Conservation (phyloP, 345 rosid genomes). For the Theobroma cacao region DNA sequence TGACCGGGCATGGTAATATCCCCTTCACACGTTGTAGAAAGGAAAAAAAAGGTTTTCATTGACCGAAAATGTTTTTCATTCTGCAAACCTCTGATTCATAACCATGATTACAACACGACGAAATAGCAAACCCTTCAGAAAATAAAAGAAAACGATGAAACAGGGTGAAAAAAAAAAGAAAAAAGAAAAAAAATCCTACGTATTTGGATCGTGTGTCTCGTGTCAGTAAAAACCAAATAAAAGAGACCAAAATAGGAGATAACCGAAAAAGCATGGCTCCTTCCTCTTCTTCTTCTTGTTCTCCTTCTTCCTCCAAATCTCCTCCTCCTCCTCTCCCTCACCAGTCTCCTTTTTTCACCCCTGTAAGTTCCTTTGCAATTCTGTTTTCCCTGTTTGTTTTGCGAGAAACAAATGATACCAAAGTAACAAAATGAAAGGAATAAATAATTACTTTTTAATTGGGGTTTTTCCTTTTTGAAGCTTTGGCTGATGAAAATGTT, state of each 20-base stretch:
- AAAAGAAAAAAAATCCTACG: neutral
- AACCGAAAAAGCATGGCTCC: constrained; percentile 52
- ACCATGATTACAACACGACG: constrained; percentile 52
- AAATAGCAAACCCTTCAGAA: constrained; percentile 24
- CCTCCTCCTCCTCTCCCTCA: constrained; percentile 43
- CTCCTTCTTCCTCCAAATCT: constrained; percentile 57
- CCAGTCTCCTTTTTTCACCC: constrained; percentile 61
- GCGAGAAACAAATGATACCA: neutral
- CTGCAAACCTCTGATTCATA: constrained; percentile 17
- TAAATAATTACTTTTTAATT: too few relatives aligned
- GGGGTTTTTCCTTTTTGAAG: neutral
- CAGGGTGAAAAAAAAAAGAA: constrained; percentile 18
- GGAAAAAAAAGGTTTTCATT: too few relatives aligned
- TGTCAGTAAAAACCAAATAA: neutral
- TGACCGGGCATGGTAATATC: constrained; percentile 8
- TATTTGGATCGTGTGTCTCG: neutral
- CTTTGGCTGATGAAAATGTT: neutral
- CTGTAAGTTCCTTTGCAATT: constrained; percentile 50
- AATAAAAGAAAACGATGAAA: constrained; percentile 32
- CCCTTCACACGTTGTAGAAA: too few relatives aligned
- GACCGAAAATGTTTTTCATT: neutral
- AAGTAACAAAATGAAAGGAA: neutral
- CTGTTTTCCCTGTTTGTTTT: constrained; percentile 3
- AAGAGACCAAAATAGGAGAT: constrained; percentile 9
- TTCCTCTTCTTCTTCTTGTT: constrained; percentile 54